These are phyloP conservation scores for Paraphoma chrysanthemicola DNA, from an alignment of 2,329 filamentous ascomycete species.

Conservation along the genomic window DNA sequence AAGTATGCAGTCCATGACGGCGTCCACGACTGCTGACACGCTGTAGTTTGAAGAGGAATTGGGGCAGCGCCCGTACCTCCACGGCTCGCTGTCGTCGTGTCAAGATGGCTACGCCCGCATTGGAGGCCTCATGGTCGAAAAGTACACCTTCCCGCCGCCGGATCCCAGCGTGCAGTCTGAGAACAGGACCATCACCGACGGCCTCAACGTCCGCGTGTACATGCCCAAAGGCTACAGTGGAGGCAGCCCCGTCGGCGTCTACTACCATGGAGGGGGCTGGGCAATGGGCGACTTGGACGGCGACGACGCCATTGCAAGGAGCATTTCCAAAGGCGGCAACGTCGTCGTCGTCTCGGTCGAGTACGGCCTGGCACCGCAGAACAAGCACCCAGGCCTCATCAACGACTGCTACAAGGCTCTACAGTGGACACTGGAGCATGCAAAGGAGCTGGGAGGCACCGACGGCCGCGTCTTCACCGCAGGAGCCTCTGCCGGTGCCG, in stretches of 20 bases:
- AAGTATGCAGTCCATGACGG: neutral
- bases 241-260: slow-evolving; percentile 42
- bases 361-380: slow-evolving; percentile 44
- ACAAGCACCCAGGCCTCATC: slow-evolving; percentile 43
- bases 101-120: slow-evolving; percentile 26
- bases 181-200: slow-evolving; percentile 34
- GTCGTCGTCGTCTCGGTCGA: slow-evolving; percentile 46
- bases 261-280: slow-evolving; percentile 49
- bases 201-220: slow-evolving; percentile 44
- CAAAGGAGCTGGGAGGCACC: slow-evolving; percentile 29
- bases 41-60: slow-evolving; percentile 42
- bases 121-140: slow-evolving; percentile 25
- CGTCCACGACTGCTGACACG: slow-evolving; percentile 20
- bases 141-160: slow-evolving; percentile 38
- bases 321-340: slow-evolving; percentile 29
- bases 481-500: slow-evolving; percentile 50
- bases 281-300: slow-evolving; percentile 45
- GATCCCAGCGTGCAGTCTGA: slow-evolving; percentile 41
- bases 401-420: slow-evolving; percentile 46
- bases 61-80: slow-evolving; percentile 34
- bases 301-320: slow-evolving; percentile 39
- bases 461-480: slow-evolving; percentile 43
- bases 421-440: slow-evolving; percentile 38
- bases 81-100: slow-evolving; percentile 27
- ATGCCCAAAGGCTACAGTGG: slow-evolving; percentile 39